Conservation (phyloP, 2,329 filamentous ascomycete species). For the Neobulgaria alba region DNA sequence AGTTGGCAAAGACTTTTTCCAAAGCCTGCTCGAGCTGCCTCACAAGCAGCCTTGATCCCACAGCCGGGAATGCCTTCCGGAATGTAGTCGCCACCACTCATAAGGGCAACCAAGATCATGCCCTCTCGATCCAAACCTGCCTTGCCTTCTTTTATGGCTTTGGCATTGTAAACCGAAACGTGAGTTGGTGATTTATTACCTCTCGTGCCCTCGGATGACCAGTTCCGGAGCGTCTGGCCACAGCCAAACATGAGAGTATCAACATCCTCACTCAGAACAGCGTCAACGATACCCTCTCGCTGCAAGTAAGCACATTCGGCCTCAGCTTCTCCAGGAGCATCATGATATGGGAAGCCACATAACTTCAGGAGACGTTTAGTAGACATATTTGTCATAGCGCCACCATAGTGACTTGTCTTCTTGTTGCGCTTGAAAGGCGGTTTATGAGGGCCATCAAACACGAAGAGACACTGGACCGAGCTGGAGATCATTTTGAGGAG, state of each 20-base stretch:
- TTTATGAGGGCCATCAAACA: constrained; percentile 82
- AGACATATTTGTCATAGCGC: constrained; percentile 60
- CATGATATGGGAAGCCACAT: constrained; percentile 77
- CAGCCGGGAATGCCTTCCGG: constrained; percentile 82
- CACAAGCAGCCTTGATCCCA: constrained; percentile 79
- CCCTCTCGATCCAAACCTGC: constrained; percentile 68
- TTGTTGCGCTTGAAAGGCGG: constrained; percentile 86
- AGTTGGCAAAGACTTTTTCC: constrained; percentile 65
- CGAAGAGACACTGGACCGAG: constrained; percentile 79
- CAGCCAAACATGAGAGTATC: constrained; percentile 98
- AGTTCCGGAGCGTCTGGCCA: constrained; percentile 68
- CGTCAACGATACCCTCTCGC: constrained; percentile 74
- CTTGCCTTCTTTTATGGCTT: constrained; percentile 40
- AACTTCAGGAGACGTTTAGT: constrained; percentile 77
- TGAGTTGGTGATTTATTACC: constrained; percentile 68
- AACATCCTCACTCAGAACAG: constrained; percentile 91
- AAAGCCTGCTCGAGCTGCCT: constrained; percentile 83
- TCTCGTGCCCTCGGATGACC: constrained; percentile 63
- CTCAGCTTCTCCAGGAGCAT: constrained; percentile 90
- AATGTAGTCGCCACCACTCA: constrained; percentile 93
- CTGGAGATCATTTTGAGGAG: constrained; percentile 67
- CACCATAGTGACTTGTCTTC: constrained; percentile 53
- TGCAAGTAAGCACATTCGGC: constrained; percentile 90
- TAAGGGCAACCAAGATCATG: constrained; percentile 88
- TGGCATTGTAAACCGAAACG: constrained; percentile 69